Conservation (phyloP, 305 asterid genomes). For the Fraxinus sp. region DNA sequence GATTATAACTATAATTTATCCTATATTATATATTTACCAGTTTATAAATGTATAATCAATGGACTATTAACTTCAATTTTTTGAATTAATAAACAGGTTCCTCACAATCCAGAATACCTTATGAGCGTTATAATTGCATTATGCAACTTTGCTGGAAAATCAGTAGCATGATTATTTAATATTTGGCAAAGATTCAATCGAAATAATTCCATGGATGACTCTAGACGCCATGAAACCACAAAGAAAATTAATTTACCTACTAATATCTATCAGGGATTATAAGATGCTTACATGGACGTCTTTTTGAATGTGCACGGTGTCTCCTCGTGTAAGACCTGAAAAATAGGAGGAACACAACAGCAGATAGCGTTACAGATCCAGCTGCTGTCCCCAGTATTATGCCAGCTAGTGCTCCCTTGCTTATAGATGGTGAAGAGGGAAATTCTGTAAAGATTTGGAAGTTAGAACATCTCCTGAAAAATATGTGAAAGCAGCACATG, state of each 20-base stretch:
- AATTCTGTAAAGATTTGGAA: conserved; percentile 28
- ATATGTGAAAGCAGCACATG: not conserved
- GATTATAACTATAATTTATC: not conserved
- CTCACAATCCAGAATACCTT: not conserved
- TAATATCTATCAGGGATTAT: not conserved
- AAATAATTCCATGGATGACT: not conserved
- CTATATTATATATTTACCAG: not conserved
- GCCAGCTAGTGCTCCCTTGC: conserved; percentile 52
- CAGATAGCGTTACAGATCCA: conserved; percentile 42
- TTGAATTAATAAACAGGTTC: not conserved
- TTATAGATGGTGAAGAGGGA: conserved; percentile 30
- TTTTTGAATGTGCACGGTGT: conserved; percentile 28
- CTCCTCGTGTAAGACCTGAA: conserved; percentile 32
- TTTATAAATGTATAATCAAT: not conserved
- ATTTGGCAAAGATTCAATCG: not conserved
- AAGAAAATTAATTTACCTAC: not conserved
- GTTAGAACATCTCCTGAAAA: not conserved
- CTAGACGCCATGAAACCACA: not conserved
- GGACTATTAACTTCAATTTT: not conserved
- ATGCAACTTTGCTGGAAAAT: not conserved
- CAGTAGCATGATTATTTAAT: not conserved
- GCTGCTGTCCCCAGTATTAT: conserved; percentile 43
- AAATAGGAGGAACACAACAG: conserved; percentile 36
- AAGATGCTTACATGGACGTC: conserved; percentile 40
- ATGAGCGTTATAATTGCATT: not conserved